phyloP scores from a whole-genome alignment of 1,284 basidiomycete genomes.

The Quambalaria eucalypti region DNA sequence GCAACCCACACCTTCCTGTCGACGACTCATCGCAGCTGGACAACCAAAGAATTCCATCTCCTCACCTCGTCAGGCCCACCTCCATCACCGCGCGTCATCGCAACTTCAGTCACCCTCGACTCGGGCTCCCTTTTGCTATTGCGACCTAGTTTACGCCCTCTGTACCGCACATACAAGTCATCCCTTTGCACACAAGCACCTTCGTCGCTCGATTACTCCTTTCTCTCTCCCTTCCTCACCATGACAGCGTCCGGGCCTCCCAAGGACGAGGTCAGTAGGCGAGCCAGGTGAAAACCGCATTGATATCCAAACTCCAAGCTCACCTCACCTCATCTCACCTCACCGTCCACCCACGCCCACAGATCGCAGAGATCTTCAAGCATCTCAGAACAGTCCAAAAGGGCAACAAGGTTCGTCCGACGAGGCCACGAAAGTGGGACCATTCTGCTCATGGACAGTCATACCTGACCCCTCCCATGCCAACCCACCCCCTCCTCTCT shows the following conservation, averaged over 20 bases:
- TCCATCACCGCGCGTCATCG: no score
- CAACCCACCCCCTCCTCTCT: neutral
- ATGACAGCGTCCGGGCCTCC: neutral
- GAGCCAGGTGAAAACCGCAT: neutral
- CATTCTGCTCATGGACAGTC: neutral
- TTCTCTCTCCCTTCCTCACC: neutral
- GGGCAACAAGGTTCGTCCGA: slow-evolving; percentile 30
- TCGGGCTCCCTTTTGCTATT: no score
- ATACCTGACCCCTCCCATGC: neutral
- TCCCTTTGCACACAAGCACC: no score
- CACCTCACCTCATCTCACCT: neutral
- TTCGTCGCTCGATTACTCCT: neutral
- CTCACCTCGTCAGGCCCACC: no score
- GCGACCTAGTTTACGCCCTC: no score
- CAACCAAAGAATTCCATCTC: no score
- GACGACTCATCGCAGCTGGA: no score
- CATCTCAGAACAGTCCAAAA: slow-evolving; percentile 34
- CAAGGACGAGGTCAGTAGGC: neutral
- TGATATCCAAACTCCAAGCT: neutral
- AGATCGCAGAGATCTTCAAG: slow-evolving; percentile 45
- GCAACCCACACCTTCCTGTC: neutral
- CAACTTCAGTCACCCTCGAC: no score
- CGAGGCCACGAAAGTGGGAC: neutral
- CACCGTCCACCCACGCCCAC: neutral
- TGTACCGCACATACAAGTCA: no score